Percentiles rank a stretch among this genome's conserved stretches.
phyloP scores from a whole-genome alignment of 2,329 filamentous ascomycete species.

The Arthrocladium fulminans region DNA sequence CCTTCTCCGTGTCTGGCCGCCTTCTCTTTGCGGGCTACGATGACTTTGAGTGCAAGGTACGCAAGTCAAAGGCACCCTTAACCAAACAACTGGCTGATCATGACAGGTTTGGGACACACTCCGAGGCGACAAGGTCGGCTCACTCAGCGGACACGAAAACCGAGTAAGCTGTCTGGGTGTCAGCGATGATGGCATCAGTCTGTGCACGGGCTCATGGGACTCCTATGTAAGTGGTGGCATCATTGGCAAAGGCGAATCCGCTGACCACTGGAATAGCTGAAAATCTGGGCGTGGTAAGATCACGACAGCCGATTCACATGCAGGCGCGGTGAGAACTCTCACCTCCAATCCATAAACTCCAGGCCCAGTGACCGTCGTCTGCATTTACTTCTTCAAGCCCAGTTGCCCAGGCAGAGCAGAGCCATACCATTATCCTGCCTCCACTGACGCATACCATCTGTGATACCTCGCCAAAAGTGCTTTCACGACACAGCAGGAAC shows the following conservation, averaged over 20 bases:
- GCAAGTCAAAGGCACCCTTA: conserved; percentile 22
- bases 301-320: background rate
- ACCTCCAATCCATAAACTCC: too few species aligned
- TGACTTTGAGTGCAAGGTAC: conserved; percentile 98
- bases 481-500: background rate
- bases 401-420: too few species aligned
- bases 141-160: conserved; percentile 94
- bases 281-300: conserved; percentile 72
- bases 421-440: too few species aligned
- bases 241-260: background rate
- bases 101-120: conserved; percentile 91
- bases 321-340: too few species aligned
- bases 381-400: too few species aligned
- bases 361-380: background rate
- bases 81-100: conserved; percentile 19
- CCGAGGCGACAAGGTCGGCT: conserved; percentile 92
- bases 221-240: conserved; percentile 67
- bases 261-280: conserved; percentile 51
- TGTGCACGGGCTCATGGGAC: conserved; percentile 99
- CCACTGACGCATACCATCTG: too few species aligned
- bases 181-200: conserved; percentile 96
- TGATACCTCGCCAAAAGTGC: background rate
- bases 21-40: conserved; percentile 96
- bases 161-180: conserved; percentile 97
- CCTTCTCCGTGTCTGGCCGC: conserved; percentile 91